These are phyloP conservation scores for Aaosphaeria arxii DNA, from an alignment of 2,329 filamentous ascomycete species.

Conservation along the genomic window DNA sequence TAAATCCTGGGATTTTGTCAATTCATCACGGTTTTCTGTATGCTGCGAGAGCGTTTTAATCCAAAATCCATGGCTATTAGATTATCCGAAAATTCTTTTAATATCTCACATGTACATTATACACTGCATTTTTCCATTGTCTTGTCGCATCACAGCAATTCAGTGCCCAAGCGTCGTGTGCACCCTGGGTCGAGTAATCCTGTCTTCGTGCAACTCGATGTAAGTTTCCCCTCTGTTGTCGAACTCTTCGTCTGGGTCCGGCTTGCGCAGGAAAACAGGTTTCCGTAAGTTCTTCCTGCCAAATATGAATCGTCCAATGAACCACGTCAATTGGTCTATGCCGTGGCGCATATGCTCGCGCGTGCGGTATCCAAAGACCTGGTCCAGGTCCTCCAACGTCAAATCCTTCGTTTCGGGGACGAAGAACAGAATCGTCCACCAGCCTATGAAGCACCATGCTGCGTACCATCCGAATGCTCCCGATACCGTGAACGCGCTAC, in stretches of 20 bases:
- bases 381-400: slow-evolving; percentile 15
- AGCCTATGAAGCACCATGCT: slow-evolving; percentile 15
- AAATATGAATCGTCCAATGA: slow-evolving; percentile 7
- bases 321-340: slow-evolving; percentile 10
- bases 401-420: slow-evolving; percentile 18
- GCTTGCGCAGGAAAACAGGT: slow-evolving; percentile 6
- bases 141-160: too few species aligned
- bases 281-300: slow-evolving; percentile 7
- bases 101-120: too few species aligned
- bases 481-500: slow-evolving; percentile 5
- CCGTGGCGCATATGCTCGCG: slow-evolving; percentile 10
- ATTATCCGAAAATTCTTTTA: too few species aligned
- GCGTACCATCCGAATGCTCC: slow-evolving; percentile 17
- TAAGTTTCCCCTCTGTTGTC: slow-evolving; percentile 2
- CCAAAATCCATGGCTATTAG: too few species aligned
- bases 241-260: slow-evolving; percentile 4
- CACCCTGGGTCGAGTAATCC: too few species aligned
- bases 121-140: too few species aligned
- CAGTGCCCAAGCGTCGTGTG: too few species aligned
- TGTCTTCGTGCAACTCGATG: too few species aligned
- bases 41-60: too few species aligned
- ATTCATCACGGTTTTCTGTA: too few species aligned
- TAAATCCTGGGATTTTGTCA: too few species aligned
- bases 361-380: slow-evolving; percentile 12
- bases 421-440: slow-evolving; percentile 13